Base-by-base conservation (phyloP, 2,329 filamentous ascomycete genomes). In the Fusarium avenaceum region DNA sequence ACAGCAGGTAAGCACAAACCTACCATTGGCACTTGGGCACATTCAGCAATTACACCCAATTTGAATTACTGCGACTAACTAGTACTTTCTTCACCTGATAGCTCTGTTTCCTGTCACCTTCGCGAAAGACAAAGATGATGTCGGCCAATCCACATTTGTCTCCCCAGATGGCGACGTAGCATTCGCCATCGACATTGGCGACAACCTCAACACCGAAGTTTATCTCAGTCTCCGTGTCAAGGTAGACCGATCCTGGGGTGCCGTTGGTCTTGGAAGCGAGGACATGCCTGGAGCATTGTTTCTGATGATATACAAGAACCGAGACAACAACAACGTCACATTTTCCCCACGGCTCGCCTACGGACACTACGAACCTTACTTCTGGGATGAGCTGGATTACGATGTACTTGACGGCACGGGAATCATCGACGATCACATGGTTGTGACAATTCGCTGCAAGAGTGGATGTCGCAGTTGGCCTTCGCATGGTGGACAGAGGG, bases 221-320 rank as follows among this genome's bases (percentile, higher is more conserved):
- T 88, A 82, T 77, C 86, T 89, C 75, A 82, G 82, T n/a, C 69
- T 89, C 17, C 81, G 83, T 59, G 82, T 84, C 39, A 80, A 83
- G 30, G 77, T 74, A 38, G 73, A 75, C 11, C 76, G 80, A 38
- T 81, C 83, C 35, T 89, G 86, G 86, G 82, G 82, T 42, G 85
- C 83, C 58, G 75, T 89, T 42, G 87, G 87, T 35, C 80, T 88
- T 38, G 87, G 87, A 45, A 81, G 79, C 57, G 69, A 81, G 46
- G 80, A 82, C 69, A 87, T 87, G 83, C 76, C 79, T 4, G 81
- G 84, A 49, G 79, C 85, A 9, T 78, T 89, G 24, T 84, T 86
- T 58, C 80, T 88, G 44, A 81, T 89, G 71, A 76, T 84, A n/a
- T 89, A 89, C 77, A 76, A 80, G 45, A 83, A 82, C 57, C 74